Conservation (phyloP, 257 asterid species). For the Solanum appendiculatum region DNA sequence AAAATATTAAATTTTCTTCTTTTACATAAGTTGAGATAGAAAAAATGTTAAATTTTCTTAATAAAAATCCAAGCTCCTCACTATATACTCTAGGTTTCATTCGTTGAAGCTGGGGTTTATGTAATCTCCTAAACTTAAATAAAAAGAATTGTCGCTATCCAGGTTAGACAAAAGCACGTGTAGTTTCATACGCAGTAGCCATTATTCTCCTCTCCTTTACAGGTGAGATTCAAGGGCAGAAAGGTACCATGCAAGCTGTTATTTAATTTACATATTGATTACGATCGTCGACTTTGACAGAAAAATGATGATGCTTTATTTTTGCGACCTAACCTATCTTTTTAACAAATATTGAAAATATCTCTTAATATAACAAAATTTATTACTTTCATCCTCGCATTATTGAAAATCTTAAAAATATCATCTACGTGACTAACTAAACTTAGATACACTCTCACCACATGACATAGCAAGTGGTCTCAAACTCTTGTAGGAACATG, state of each 20-base stretch:
- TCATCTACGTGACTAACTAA: neutral
- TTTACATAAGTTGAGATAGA: neutral
- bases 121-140: slow-evolving; percentile 14
- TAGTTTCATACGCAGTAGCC: neutral
- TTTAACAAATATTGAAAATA: too few species aligned
- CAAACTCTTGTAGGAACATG: neutral
- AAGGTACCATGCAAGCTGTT: neutral
- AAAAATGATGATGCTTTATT: neutral
- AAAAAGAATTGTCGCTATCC: slow-evolving; percentile 21
- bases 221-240: neutral
- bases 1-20: neutral
- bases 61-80: neutral
- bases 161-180: slow-evolving; percentile 4
- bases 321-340: neutral
- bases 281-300: neutral
- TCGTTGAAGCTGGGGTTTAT: neutral
- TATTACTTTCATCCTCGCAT: neutral
- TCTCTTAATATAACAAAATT: too few species aligned
- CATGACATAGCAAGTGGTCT: neutral
- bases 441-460: too few species aligned
- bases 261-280: neutral
- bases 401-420: too few species aligned
- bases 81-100: neutral
- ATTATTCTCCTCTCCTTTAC: neutral
- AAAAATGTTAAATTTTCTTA: neutral